phyloP scores from a whole-genome alignment of 140 eudicot species.

The Oenanthe javanica region DNA sequence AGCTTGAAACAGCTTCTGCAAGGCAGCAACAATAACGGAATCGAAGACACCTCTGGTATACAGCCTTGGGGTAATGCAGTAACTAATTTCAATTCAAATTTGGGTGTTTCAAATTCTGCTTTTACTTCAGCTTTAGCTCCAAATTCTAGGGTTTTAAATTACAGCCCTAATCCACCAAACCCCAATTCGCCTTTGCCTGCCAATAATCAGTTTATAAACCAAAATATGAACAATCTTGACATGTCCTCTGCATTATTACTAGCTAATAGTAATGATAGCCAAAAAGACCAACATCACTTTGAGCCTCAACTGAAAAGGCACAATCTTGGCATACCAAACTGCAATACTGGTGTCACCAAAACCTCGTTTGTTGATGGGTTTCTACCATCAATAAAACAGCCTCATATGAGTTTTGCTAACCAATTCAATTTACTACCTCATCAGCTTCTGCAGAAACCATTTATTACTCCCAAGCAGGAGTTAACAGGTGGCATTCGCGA shows the following conservation, averaged over 20 bases:
- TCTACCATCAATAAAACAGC: constrained; percentile 11
- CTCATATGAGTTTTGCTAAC: constrained; percentile 1
- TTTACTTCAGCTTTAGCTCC: constrained; percentile 10
- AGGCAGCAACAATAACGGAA: constrained; percentile 16
- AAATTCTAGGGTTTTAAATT: constrained; percentile 10
- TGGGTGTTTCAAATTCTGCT: constrained; percentile 8
- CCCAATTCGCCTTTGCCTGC: constrained; percentile 20
- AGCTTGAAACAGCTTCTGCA: constrained; percentile 52
- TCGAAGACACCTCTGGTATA: constrained; percentile 10
- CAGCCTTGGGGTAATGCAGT: constrained; percentile 10
- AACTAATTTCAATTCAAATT: constrained; percentile 9
- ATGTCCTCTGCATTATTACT: constrained; percentile 2
- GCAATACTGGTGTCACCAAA: constrained; percentile 13
- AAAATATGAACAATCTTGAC: constrained; percentile 1
- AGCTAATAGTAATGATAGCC: neutral
- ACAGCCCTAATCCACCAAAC: constrained; percentile 19
- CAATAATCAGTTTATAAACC: constrained; percentile 11
- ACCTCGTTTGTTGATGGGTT: constrained; percentile 14
- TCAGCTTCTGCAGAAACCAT: constrained; percentile 25
- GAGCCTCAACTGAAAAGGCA: constrained; percentile 32
- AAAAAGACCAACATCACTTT: constrained; percentile 3
- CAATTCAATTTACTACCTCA: constrained; percentile 10
- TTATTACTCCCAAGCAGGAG: constrained; percentile 19
- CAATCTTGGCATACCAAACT: constrained; percentile 11
- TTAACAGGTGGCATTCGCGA: neutral